Base-by-base conservation (phyloP, 352 stramenopile species). In the Pythium monospermum region DNA sequence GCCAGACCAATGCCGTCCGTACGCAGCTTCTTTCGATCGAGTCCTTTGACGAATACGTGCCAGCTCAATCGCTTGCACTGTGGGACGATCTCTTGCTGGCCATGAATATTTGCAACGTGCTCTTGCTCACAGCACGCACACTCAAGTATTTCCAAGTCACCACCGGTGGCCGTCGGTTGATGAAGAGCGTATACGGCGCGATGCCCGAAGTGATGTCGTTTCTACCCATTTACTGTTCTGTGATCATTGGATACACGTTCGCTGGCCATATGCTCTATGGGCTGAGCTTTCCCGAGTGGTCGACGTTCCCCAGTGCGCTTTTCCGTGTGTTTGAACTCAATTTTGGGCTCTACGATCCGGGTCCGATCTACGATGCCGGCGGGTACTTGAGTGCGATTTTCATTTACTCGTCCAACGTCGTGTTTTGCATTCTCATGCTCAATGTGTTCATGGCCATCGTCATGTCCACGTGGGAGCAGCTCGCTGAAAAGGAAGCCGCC, bases 381-480 rank as follows among this genome's bases (percentile, higher is more conserved):
- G 76, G 76, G 0, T 72, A 82, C 47, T 68, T 83, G 39, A 85
- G 76, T 30, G 73, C 69, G 18, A 74, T 83, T 45, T 87, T 79
- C 59, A 83, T 87, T 47, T 87, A 87, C 63, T 76, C 76, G 8
- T 69, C 71, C 2, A 87, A 76, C 40, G 57, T 77, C 30, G 71
- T 87, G 5, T 87, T 87, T 45, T 85, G 73, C 49, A 87, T 87
- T 49, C 71, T 87, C 49, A 83, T 87, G 76, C 69, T 87, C 33
- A 87, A 87, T 40, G 67, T 87, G 1, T 87, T 87, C 50, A 87
- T 87, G 76, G 76, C 76, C 18, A 87, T 87, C 50, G 73, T 87
- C 42, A 85, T 87, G 73, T 83, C 64, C 35, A 87, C 73, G 23
- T 85, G 76, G 76, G 73, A 87, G 26, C 59, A 73, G 0, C 61